These are phyloP conservation scores for Globisporangium takayamanum DNA, from an alignment of 352 stramenopile genomes.

Conservation along the genomic window DNA sequence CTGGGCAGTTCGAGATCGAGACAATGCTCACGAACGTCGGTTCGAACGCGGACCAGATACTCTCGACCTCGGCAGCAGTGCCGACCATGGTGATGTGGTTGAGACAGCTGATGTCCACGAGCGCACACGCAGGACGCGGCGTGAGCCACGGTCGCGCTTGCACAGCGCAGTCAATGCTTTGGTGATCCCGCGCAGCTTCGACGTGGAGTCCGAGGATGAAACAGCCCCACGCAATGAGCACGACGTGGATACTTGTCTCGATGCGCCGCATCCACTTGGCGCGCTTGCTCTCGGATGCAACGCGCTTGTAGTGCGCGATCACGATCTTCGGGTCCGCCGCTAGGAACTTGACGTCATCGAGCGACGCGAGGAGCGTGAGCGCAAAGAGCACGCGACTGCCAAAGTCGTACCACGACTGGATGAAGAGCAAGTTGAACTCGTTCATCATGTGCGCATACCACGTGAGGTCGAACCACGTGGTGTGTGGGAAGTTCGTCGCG, in stretches of 20 bases:
- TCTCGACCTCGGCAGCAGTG: constrained; percentile 6
- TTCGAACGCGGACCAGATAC: constrained; percentile 10
- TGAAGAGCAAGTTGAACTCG: constrained; percentile 35
- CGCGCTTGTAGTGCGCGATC: background rate
- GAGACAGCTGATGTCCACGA: constrained; percentile 32
- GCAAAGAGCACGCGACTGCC: constrained; percentile 16
- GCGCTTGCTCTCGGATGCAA: background rate
- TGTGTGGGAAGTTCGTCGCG: constrained; percentile 10
- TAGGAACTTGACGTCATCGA: constrained; percentile 21
- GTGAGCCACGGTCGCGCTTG: constrained; percentile 33
- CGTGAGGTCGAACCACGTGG: constrained; percentile 31
- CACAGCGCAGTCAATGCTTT: constrained; percentile 20
- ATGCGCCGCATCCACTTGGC: constrained; percentile 3
- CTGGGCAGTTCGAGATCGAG: constrained; percentile 22
- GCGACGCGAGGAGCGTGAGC: constrained; percentile 6
- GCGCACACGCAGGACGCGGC: constrained; percentile 24
- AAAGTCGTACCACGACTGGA: constrained; percentile 18
- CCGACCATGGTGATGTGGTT: background rate
- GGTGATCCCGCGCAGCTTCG: constrained; percentile 6
- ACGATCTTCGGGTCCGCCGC: constrained; percentile 7
- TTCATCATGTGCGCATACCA: constrained; percentile 35
- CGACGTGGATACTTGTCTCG: constrained; percentile 9
- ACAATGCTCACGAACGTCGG: constrained; percentile 13
- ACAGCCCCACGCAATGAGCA: constrained; percentile 25
- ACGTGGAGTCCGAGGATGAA: constrained; percentile 25